These are phyloP conservation scores for Sindora glabra DNA, from an alignment of 306 rosid genomes.

Conservation along the genomic window DNA sequence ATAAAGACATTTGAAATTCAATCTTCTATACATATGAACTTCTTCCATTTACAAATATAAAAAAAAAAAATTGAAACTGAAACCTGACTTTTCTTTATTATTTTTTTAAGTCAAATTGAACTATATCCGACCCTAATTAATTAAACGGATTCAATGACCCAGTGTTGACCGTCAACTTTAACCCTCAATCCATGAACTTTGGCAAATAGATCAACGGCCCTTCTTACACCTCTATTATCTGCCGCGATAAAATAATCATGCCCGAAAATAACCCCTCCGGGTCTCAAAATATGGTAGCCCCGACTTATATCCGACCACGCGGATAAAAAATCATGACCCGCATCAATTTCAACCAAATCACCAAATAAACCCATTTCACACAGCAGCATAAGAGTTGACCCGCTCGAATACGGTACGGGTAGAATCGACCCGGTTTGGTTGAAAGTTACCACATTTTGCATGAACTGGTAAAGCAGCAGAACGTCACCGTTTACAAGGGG, in stretches of 20 bases:
- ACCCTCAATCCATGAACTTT: conserved; percentile 31
- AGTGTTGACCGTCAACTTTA: conserved; percentile 59
- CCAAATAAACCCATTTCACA: conserved; percentile 57
- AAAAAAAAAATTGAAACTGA: no score
- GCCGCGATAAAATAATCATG: conserved; percentile 68
- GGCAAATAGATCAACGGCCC: conserved; percentile 65
- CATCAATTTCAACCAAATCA: conserved; percentile 63
- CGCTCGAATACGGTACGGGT: conserved; percentile 61
- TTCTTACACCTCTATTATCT: conserved; percentile 56
- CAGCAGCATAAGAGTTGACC: conserved; percentile 32
- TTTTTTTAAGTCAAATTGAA: no score
- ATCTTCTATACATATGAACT: no score
- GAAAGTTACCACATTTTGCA: conserved; percentile 35
- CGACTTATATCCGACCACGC: conserved; percentile 70
- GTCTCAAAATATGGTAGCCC: conserved; percentile 46
- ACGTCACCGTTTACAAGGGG: conserved; percentile 59
- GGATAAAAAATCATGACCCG: conserved; percentile 63
- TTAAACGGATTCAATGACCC: conserved; percentile 31
- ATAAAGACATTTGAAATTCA: no score
- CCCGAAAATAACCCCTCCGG: conserved; percentile 73
- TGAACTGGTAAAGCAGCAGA: conserved; percentile 48
- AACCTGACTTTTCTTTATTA: no score
- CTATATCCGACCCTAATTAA: no score
- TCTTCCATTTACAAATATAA: no score
- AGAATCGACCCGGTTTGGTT: conserved; percentile 37